These are phyloP conservation scores for Naumovozyma dairenensis DNA, from an alignment of 805 yeast species.

Conservation along the genomic window DNA sequence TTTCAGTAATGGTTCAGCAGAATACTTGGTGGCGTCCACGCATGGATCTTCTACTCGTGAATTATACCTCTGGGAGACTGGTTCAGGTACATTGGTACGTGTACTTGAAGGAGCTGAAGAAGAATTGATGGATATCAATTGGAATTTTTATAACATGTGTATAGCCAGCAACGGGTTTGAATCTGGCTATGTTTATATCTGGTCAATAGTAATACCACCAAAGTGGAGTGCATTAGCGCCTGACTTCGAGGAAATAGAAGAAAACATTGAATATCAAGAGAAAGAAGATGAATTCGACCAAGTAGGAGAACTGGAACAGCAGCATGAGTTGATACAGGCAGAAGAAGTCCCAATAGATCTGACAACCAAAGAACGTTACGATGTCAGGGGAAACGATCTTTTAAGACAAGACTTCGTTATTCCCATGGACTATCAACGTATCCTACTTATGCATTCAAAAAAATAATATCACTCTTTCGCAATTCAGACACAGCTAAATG, in stretches of 20 bases:
- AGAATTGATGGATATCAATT: constrained; percentile 74
- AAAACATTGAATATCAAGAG: constrained; percentile 79
- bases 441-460: constrained; percentile 21
- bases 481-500: too few species aligned
- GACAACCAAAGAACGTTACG: constrained; percentile 48
- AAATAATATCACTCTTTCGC: too few species aligned
- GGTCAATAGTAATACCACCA: constrained; percentile 78
- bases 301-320: constrained; percentile 53
- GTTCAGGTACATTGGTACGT: constrained; percentile 77
- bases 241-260: constrained; percentile 90
- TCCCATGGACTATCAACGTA: constrained; percentile 35
- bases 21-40: constrained; percentile 81
- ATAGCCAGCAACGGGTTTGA: constrained; percentile 82
- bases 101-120: constrained; percentile 83
- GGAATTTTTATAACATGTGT: constrained; percentile 69
- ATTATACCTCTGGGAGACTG: constrained; percentile 86
- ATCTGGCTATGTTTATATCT: constrained; percentile 68
- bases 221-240: constrained; percentile 97
- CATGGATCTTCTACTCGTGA: constrained; percentile 77
- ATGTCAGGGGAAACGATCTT: constrained; percentile 63
- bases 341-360: constrained; percentile 59
- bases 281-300: constrained; percentile 87
- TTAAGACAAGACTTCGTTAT: constrained; percentile 46
- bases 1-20: constrained; percentile 64
- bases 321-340: constrained; percentile 51